phyloP scores from a whole-genome alignment of 495 filamentous ascomycete genomes.

The Parathielavia hyrcaniae region DNA sequence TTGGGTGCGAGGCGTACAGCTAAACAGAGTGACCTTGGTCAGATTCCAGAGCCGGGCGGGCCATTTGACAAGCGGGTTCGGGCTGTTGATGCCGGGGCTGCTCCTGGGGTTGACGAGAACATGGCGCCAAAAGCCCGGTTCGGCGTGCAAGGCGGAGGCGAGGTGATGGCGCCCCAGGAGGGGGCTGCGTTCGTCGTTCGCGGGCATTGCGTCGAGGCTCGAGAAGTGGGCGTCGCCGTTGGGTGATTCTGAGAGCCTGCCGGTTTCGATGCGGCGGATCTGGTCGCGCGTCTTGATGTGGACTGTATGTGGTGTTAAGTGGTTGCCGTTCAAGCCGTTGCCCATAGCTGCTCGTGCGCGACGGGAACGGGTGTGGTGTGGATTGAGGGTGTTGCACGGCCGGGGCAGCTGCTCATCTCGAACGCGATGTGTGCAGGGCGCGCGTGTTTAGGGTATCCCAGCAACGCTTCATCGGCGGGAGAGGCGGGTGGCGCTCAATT shows the following conservation, averaged over 20 bases:
- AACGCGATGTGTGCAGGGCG: not conserved
- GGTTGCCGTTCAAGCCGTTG: slow-evolving; percentile 3
- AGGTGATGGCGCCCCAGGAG: slow-evolving; percentile 13
- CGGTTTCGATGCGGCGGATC: slow-evolving; percentile 17
- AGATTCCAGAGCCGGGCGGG: slow-evolving; percentile 49
- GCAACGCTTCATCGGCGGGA: not conserved
- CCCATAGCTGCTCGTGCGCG: slow-evolving; percentile 8
- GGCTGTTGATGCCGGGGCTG: slow-evolving; percentile 44
- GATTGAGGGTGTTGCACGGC: not conserved
- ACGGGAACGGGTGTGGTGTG: not conserved
- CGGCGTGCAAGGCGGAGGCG: slow-evolving; percentile 1
- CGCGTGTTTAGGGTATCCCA: not conserved
- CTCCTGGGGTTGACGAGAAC: slow-evolving; percentile 41
- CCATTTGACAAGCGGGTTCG: slow-evolving; percentile 51
- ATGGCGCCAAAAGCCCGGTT: slow-evolving; percentile 25
- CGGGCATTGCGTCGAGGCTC: not conserved
- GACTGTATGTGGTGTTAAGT: slow-evolving; percentile 18
- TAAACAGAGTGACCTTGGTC: slow-evolving; percentile 48
- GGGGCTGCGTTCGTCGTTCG: slow-evolving; percentile 9
- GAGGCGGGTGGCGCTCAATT: slow-evolving; percentile 5
- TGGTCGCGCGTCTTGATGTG: slow-evolving; percentile 17
- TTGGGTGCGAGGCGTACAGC: slow-evolving; percentile 38
- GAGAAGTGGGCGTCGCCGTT: slow-evolving; percentile 12
- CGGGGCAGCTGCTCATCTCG: slow-evolving; percentile 9
- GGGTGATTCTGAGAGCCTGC: not conserved